phyloP scores from a whole-genome alignment of 2,329 filamentous ascomycete genomes.

The Dothistroma septosporum region DNA sequence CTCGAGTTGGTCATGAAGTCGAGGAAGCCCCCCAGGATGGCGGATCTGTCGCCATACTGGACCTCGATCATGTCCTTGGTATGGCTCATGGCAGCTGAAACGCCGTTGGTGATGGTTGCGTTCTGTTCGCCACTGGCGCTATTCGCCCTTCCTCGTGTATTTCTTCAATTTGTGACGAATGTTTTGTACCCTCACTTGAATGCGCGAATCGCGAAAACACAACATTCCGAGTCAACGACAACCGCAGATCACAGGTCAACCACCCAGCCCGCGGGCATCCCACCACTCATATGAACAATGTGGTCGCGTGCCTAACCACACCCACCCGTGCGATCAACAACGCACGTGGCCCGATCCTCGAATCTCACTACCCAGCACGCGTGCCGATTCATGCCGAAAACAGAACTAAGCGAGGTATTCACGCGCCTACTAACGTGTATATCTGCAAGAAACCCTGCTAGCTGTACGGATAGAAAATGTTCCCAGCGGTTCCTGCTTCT shows the following conservation, averaged over 20 bases:
- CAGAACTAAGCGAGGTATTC: neutral
- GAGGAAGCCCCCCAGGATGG: neutral
- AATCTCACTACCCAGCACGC: neutral
- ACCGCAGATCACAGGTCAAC: neutral
- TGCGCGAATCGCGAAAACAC: neutral
- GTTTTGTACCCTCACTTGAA: neutral
- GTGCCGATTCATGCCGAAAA: neutral
- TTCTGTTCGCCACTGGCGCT: neutral
- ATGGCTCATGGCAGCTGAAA: neutral
- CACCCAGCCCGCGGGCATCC: neutral
- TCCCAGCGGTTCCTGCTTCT: neutral
- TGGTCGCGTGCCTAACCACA: neutral
- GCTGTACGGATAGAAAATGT: neutral
- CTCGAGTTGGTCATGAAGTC: neutral
- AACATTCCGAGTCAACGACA: neutral
- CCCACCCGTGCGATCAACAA: neutral
- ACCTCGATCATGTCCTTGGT: neutral
- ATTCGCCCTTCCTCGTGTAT: neutral
- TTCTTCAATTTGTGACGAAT: no score
- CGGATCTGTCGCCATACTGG: neutral
- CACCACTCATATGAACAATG: neutral
- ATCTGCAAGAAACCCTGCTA: conserved; percentile 1
- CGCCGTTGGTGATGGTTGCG: no score
- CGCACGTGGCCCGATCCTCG: neutral
- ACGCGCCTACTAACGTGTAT: neutral